Evolutionary conservation across 2,329 filamentous ascomycete species (phyloP).

Genomic region (Berkeleyomyces rouxiae): DNA sequence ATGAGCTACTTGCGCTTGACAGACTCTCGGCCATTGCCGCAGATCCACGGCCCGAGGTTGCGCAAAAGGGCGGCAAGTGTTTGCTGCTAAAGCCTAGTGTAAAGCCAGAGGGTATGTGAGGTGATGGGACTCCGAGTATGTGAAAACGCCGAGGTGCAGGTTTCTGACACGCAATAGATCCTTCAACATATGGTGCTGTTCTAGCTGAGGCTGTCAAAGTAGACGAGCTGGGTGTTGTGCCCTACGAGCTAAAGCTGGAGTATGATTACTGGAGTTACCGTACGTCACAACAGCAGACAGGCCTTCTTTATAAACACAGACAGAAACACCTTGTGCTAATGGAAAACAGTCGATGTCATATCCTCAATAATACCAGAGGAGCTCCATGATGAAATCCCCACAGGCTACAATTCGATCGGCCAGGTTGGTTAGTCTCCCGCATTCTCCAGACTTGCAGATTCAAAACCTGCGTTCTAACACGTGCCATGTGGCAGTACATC

Average conservation of each 20-base stretch:
- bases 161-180: slow-evolving; percentile 30
- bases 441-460: neutral
- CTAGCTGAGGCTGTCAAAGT: slow-evolving; percentile 51
- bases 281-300: slow-evolving; percentile 24
- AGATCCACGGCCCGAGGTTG: slow-evolving; percentile 41
- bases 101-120: slow-evolving; percentile 30
- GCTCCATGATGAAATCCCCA: slow-evolving; percentile 62
- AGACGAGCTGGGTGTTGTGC: slow-evolving; percentile 53
- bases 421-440: slow-evolving; percentile 50
- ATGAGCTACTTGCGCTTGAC: slow-evolving; percentile 48
- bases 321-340: slow-evolving; percentile 14
- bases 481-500: slow-evolving; percentile 43
- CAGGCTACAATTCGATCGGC: slow-evolving; percentile 74
- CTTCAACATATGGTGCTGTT: slow-evolving; percentile 58
- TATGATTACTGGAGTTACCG: slow-evolving; percentile 80
- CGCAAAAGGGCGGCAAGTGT: slow-evolving; percentile 42
- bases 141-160: neutral
- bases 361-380: slow-evolving; percentile 64
- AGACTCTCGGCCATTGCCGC: slow-evolving; percentile 45
- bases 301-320: neutral
- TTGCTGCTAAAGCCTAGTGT: slow-evolving; percentile 42
- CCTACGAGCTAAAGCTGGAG: slow-evolving; percentile 58
- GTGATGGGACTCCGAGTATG: neutral
- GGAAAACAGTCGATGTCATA: slow-evolving; percentile 56
- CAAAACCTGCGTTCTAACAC: neutral